Percentiles rank a stretch among this genome's conserved stretches.
These are phyloP conservation scores for Hemileia vastatrix DNA, from an alignment of 1,284 basidiomycete species.

Conservation along the genomic window DNA sequence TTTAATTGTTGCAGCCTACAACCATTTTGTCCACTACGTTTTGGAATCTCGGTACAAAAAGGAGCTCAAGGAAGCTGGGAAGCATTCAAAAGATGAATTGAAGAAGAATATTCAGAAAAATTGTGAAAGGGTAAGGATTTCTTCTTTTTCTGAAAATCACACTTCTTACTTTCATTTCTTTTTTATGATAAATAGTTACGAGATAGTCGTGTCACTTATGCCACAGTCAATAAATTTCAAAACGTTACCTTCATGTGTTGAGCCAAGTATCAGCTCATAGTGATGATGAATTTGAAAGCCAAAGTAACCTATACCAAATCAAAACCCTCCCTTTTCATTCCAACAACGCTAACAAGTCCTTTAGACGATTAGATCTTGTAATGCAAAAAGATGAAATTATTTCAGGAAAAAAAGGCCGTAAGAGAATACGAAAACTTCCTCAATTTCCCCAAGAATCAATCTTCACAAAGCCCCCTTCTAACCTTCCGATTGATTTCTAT, in stretches of 20 bases:
- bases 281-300: background rate
- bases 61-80: background rate
- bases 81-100: background rate
- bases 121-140: slow-evolving; percentile 1
- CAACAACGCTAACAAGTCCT: background rate
- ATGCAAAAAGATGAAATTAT: background rate
- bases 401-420: background rate
- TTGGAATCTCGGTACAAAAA: slow-evolving; percentile 3
- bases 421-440: background rate
- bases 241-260: background rate
- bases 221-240: background rate
- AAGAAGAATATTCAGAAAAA: background rate
- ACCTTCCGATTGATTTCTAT: slow-evolving; percentile 12
- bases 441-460: background rate
- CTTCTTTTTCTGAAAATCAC: background rate
- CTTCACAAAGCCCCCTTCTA: background rate
- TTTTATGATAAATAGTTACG: background rate
- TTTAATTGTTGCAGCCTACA: background rate
- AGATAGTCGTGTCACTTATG: background rate
- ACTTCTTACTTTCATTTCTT: background rate
- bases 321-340: background rate
- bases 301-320: background rate
- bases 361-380: background rate
- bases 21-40: slow-evolving; percentile 8
- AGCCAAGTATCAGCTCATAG: slow-evolving; percentile 1